These are phyloP conservation scores for Guillardia theta DNA, from an alignment of 78 protist genomes.

Conservation along the genomic window DNA sequence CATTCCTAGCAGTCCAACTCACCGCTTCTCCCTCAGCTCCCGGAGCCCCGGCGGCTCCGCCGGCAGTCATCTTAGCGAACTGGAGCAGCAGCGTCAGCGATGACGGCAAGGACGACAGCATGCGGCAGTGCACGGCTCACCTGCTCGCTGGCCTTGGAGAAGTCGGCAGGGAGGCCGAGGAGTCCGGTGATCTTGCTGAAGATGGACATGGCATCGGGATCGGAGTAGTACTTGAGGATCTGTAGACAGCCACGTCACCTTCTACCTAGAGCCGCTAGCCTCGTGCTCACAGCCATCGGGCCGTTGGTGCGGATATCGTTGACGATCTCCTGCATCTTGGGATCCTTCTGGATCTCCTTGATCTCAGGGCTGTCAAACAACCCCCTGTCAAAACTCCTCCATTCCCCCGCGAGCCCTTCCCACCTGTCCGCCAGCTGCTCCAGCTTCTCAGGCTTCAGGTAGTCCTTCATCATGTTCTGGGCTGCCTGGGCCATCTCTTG, in stretches of 20 bases:
- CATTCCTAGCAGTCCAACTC: too few relatives aligned
- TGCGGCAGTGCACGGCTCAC: too few relatives aligned
- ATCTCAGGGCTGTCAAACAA: neutral
- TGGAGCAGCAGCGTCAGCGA: too few relatives aligned
- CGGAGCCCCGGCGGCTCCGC: too few relatives aligned
- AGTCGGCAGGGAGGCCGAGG: neutral
- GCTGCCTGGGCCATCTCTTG: neutral
- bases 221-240: slow-evolving; percentile 27
- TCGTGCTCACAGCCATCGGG: neutral
- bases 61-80: too few relatives aligned
- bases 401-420: neutral
- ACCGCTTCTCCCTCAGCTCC: too few relatives aligned
- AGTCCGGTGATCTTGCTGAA: neutral
- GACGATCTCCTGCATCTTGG: slow-evolving; percentile 16
- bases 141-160: too few relatives aligned
- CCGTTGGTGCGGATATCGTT: neutral
- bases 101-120: too few relatives aligned
- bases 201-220: slow-evolving; percentile 7
- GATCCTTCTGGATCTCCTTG: neutral
- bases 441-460: neutral
- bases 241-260: too few relatives aligned
- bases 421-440: neutral
- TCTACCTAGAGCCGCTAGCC: too few relatives aligned
- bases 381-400: neutral
- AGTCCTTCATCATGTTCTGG: neutral